Evolutionary conservation across 2,329 filamentous ascomycete species (phyloP), one percentile per base, ranked within the genome.

Genomic region (Ophiostoma triangulosporum): DNA sequence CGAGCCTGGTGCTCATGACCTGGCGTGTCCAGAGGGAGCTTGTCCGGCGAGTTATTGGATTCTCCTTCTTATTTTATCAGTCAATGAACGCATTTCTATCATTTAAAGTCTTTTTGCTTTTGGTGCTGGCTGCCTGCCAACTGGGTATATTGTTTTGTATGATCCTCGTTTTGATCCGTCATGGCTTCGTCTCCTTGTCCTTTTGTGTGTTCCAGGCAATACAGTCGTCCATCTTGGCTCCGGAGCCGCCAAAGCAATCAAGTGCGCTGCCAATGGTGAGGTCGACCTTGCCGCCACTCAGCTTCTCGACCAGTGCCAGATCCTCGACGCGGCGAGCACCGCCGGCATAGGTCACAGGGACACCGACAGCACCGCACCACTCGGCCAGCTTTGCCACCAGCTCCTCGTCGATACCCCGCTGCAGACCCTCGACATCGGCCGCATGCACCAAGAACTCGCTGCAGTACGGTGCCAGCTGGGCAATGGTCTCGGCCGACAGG

Each of bases 401-500:
- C 60, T 84, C 77, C 66, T 93, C 84, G 62, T 98, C 93, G 58
- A 98, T 86, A 48, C 93, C 93, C 62, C 81, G 78, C 67, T 97
- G 93, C 43, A 97, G 74, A 12, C 93, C 93, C 69, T 98, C 93
- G 58, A 95, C 93, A 67, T 98, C 93, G 40, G 93, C 93, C 15
- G 93, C 93, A 66, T 98, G 93, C 64, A 98, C 93, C 52, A 98
- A 78, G 64, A 98, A 97, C 67, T 98, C 93, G 57, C 86, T 88
- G 72, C 93, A 97, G 69, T 93, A 93, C 6, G 89, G 89, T 63
- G 95, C 88, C 24, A 97, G 77, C 38, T 79, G 71, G 54, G 76
- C 74, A 63, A 97, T 94, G 5, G 86, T 86, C 59, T 86, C 91
- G 94, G 63, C 20, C 5, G 51, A 33, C 15, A 98, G 81, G 65